Evolutionary conservation across 768 basidiomycete genomes (phyloP).

Genomic region (Psilocybe subaeruginosa): DNA sequence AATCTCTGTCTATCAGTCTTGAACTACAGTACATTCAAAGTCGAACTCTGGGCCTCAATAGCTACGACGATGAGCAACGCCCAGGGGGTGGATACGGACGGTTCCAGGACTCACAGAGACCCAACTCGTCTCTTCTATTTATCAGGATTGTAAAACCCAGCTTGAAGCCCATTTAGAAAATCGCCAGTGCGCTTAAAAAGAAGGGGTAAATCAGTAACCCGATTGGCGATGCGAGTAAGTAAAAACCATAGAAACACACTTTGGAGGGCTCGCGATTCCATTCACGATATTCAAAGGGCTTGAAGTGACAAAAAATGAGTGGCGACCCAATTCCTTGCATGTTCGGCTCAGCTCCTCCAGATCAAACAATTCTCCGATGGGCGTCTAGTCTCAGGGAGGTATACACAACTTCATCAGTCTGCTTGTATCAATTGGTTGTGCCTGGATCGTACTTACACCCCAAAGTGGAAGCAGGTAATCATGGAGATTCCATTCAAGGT

Average conservation of each 20-base stretch:
- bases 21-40: too few relatives aligned
- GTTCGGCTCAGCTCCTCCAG: constrained; percentile 25
- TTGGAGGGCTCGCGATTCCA: constrained; percentile 30
- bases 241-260: constrained; percentile 9
- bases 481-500: constrained; percentile 26
- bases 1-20: too few relatives aligned
- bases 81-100: too few relatives aligned
- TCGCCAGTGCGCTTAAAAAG: constrained; percentile 14
- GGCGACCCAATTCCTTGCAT: constrained; percentile 23
- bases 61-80: too few relatives aligned
- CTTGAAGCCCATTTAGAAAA: constrained; percentile 6
- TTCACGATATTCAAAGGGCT: constrained; percentile 28
- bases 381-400: constrained; percentile 16
- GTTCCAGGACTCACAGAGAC: too few relatives aligned
- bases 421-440: background rate
- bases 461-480: constrained; percentile 27
- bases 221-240: too few relatives aligned
- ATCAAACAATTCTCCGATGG: constrained; percentile 29
- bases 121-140: too few relatives aligned
- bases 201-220: too few relatives aligned
- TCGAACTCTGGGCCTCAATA: too few relatives aligned
- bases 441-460: constrained; percentile 21
- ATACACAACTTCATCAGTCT: background rate
- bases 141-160: too few relatives aligned
- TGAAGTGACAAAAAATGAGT: constrained; percentile 29